phyloP scores from a whole-genome alignment of 352 stramenopile genomes.

The Pythium scleroteichum region DNA sequence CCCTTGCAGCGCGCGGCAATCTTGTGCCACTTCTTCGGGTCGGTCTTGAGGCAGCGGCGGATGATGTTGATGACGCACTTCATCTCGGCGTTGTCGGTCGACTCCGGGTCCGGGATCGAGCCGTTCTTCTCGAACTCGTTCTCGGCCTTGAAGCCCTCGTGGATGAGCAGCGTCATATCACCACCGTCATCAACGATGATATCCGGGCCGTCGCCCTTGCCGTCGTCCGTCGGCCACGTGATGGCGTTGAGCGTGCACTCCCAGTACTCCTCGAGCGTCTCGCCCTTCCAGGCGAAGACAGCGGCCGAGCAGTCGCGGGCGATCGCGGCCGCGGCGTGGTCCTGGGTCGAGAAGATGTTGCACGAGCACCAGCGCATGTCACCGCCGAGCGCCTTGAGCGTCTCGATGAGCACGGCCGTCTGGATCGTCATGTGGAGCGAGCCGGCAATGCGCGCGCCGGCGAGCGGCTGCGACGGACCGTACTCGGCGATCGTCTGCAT shows the following conservation, averaged over 20 bases:
- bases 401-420: constrained; percentile 99
- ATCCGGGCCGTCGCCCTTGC: constrained; percentile 96
- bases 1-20: constrained; percentile 94
- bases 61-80: constrained; percentile 99
- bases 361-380: constrained; percentile 99
- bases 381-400: constrained; percentile 94
- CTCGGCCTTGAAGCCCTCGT: constrained; percentile 98
- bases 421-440: constrained; percentile 99
- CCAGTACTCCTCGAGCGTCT: constrained; percentile 99
- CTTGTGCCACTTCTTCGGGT: constrained; percentile 97
- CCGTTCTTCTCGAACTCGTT: constrained; percentile 93
- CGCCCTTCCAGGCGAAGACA: constrained; percentile 99
- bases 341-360: constrained; percentile 99
- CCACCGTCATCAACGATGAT: constrained; percentile 99
- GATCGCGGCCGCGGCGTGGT: constrained; percentile 97
- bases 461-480: constrained; percentile 83
- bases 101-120: constrained; percentile 93
- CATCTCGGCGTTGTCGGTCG: constrained; percentile 97
- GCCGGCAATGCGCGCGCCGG: constrained; percentile 92
- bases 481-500: constrained; percentile 96
- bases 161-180: constrained; percentile 99
- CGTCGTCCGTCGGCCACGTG: constrained; percentile 96
- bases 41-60: constrained; percentile 91
- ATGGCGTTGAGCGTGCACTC: constrained; percentile 98
- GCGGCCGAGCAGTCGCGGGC: constrained; percentile 93